phyloP scores from a whole-genome alignment of 768 basidiomycete genomes.

The Peribolospora kevripleyi region DNA sequence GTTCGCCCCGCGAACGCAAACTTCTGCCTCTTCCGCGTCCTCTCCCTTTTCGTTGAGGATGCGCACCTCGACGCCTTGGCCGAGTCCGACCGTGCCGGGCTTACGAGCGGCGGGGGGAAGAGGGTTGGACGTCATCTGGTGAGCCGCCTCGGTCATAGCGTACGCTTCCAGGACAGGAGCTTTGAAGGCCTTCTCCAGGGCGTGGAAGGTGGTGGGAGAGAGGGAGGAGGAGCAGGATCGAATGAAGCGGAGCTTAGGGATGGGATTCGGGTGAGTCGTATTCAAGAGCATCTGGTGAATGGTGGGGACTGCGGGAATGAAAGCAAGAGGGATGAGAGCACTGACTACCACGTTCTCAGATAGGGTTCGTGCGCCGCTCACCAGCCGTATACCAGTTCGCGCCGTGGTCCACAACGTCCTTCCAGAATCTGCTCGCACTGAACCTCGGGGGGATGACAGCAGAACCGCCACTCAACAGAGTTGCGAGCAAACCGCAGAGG shows the following conservation, averaged over 20 bases:
- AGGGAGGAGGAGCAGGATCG: constrained; percentile 29
- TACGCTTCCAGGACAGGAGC: constrained; percentile 36
- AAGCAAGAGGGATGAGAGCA: background rate
- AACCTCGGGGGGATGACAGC: constrained; percentile 34
- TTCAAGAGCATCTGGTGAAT: constrained; percentile 20
- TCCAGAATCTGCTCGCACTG: constrained; percentile 31
- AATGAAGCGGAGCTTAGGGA: constrained; percentile 20
- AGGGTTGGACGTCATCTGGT: constrained; percentile 13
- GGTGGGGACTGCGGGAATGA: constrained; percentile 15
- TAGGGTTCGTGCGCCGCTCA: background rate
- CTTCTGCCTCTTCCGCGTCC: constrained; percentile 28
- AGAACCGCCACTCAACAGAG: constrained; percentile 31
- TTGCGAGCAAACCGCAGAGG: constrained; percentile 34
- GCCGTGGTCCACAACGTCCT: constrained; percentile 20
- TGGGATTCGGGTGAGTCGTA: constrained; percentile 15
- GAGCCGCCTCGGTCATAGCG: constrained; percentile 26
- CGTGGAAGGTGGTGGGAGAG: constrained; percentile 29
- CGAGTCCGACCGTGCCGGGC: constrained; percentile 19
- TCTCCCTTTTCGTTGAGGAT: constrained; percentile 18
- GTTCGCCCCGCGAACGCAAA: constrained; percentile 33
- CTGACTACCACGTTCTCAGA: too few relatives aligned
- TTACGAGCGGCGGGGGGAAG: constrained; percentile 12
- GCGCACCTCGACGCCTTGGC: constrained; percentile 18
- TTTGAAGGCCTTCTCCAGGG: constrained; percentile 28
- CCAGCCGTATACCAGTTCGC: constrained; percentile 29